Conservation (phyloP, 805 yeast species). For the Starmera pachycereana region DNA sequence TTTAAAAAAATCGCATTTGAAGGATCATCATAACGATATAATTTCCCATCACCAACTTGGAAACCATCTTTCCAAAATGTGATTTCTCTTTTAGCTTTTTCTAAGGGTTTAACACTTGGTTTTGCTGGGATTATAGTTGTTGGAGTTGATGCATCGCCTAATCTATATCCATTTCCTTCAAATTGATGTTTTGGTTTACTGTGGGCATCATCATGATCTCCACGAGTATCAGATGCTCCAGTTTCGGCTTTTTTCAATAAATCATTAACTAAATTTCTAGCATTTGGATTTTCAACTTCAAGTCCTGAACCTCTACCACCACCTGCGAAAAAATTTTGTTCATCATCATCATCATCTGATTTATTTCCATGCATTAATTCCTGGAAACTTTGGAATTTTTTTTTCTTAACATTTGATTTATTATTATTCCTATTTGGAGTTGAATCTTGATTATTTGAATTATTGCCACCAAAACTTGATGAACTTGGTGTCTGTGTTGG, state of each 20-base stretch:
- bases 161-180: constrained; percentile 29
- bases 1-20: constrained; percentile 68
- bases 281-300: constrained; percentile 60
- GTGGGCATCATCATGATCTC: constrained; percentile 25
- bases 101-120: constrained; percentile 20
- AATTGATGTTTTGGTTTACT: constrained; percentile 20
- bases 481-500: constrained; percentile 5
- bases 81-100: constrained; percentile 65
- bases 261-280: constrained; percentile 38
- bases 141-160: constrained; percentile 26
- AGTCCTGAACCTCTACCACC: constrained; percentile 66
- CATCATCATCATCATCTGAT: constrained; percentile 41
- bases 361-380: constrained; percentile 28
- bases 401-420: constrained; percentile 12
- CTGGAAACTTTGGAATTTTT: constrained; percentile 26
- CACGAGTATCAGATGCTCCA: constrained; percentile 34
- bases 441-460: constrained; percentile 1
- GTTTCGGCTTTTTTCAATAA: constrained; percentile 59
- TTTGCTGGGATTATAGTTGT: constrained; percentile 27
- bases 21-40: constrained; percentile 87
- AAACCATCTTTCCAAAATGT: constrained; percentile 97
- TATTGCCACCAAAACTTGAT: not conserved
- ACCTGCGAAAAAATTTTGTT: constrained; percentile 54
- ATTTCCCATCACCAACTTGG: constrained; percentile 84
- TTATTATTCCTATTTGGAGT: constrained; percentile 6